Percentiles rank a stretch among this genome's conserved stretches.
Conservation (phyloP, 139 green algal species). For the Chlorella sorokiniana region DNA sequence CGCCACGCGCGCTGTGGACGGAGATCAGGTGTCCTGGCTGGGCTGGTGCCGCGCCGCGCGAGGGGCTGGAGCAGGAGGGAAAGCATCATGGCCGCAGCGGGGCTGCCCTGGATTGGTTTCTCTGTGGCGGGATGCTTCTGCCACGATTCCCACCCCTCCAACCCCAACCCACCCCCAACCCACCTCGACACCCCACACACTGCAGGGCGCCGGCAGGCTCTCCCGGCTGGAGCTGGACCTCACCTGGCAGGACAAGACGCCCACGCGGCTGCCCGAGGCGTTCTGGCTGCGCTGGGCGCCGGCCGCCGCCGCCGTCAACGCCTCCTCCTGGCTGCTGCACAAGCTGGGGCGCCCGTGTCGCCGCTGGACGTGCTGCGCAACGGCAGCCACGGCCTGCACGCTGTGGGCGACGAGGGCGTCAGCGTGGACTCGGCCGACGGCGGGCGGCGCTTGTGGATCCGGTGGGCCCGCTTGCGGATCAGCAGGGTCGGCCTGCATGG, state of each 20-base stretch:
- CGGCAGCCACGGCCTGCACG: conserved; percentile 62
- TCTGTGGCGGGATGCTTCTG: too few species aligned
- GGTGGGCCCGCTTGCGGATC: neutral
- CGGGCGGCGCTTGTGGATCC: conserved; percentile 32
- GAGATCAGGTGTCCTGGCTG: conserved; percentile 26
- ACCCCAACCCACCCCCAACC: too few species aligned
- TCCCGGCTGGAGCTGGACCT: conserved; percentile 43
- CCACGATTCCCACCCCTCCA: too few species aligned
- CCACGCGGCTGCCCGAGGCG: conserved; percentile 68
- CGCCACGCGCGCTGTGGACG: conserved; percentile 44
- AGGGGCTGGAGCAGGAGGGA: neutral
- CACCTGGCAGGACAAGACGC: conserved; percentile 64
- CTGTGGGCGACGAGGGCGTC: conserved; percentile 51
- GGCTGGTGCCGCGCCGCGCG: too few species aligned
- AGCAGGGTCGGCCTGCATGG: too few species aligned
- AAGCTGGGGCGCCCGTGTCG: conserved; percentile 57
- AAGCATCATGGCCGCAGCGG: too few species aligned
- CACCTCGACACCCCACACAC: too few species aligned
- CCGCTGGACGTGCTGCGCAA: conserved; percentile 62
- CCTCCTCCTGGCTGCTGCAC: conserved; percentile 50
- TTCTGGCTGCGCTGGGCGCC: conserved; percentile 38
- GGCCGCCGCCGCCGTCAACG: conserved; percentile 31
- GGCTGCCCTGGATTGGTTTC: too few species aligned
- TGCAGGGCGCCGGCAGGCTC: conserved; percentile 10
- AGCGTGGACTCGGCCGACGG: conserved; percentile 30